Evolutionary conservation across 2,329 filamentous ascomycete genomes (phyloP).

Genomic region (Aspergillus sergii): DNA sequence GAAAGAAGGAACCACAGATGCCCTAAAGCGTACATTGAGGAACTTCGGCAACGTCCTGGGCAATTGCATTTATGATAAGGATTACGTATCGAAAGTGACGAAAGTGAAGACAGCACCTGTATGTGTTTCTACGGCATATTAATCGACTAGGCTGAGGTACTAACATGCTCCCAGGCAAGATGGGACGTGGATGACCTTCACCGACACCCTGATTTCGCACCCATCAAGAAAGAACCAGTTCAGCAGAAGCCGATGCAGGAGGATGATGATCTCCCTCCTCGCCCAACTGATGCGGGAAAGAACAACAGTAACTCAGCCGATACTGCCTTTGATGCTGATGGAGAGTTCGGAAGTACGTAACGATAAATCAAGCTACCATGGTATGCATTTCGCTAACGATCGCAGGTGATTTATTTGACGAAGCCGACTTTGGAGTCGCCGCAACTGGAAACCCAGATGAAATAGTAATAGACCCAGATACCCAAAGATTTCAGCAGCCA

Average conservation of each 20-base stretch:
- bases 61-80: constrained; percentile 98
- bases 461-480: constrained; percentile 58
- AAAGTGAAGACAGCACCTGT: constrained; percentile 79
- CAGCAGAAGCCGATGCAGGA: constrained; percentile 41
- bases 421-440: constrained; percentile 72
- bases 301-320: constrained; percentile 33
- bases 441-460: constrained; percentile 77
- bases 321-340: constrained; percentile 40
- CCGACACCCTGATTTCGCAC: constrained; percentile 73
- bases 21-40: constrained; percentile 81
- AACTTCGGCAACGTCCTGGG: constrained; percentile 95
- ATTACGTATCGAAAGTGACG: constrained; percentile 85
- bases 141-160: background rate
- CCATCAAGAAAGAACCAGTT: constrained; percentile 59
- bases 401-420: constrained; percentile 67
- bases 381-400: constrained; percentile 19
- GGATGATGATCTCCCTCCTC: constrained; percentile 51
- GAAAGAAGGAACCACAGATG: constrained; percentile 96
- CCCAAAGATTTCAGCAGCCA: constrained; percentile 27
- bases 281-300: constrained; percentile 23
- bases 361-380: background rate
- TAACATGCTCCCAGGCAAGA: constrained; percentile 52
- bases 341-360: constrained; percentile 47
- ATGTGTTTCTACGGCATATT: constrained; percentile 19
- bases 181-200: constrained; percentile 81